Conservation (phyloP, 1,284 basidiomycete species). For the Naganishia sp. region DNA sequence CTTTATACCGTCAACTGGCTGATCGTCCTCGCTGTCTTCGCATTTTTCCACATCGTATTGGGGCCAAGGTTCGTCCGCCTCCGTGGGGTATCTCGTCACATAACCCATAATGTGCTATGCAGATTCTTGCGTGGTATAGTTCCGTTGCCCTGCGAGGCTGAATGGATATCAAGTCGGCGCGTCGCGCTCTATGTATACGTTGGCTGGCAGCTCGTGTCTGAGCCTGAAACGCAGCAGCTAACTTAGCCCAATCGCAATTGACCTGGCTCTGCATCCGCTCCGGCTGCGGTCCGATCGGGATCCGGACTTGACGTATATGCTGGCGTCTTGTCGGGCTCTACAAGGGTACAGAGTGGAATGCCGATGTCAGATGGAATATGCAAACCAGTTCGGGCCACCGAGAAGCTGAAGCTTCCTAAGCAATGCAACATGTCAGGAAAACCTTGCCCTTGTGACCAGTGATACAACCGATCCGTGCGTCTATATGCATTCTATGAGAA, state of each 20-base stretch:
- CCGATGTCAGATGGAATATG: neutral
- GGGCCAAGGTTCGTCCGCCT: slow-evolving; percentile 24
- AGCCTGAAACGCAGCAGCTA: slow-evolving; percentile 11
- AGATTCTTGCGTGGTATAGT: too few relatives aligned
- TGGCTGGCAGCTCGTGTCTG: slow-evolving; percentile 10
- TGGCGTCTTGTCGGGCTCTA: neutral
- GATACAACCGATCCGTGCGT: neutral
- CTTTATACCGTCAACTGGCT: slow-evolving; percentile 21
- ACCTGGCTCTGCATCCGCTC: neutral
- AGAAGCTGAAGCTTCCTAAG: neutral
- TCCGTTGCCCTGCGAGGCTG: too few relatives aligned
- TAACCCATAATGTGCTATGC: slow-evolving; percentile 19
- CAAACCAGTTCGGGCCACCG: neutral
- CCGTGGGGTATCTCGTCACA: slow-evolving; percentile 27
- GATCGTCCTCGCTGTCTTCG: slow-evolving; percentile 15
- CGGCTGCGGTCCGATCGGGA: slow-evolving; percentile 1
- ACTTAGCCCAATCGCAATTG: neutral
- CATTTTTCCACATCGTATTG: slow-evolving; percentile 23
- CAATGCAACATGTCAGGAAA: neutral
- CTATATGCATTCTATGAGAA: slow-evolving; percentile 22
- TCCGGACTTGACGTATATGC: neutral
- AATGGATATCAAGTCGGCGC: too few relatives aligned
- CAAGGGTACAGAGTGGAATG: neutral
- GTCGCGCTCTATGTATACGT: neutral
- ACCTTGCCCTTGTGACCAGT: neutral